Percentiles rank a stretch among this genome's conserved stretches.
phyloP scores from a whole-genome alignment of 75 land plant genomes.

The Chamaecyparis obtusa region DNA sequence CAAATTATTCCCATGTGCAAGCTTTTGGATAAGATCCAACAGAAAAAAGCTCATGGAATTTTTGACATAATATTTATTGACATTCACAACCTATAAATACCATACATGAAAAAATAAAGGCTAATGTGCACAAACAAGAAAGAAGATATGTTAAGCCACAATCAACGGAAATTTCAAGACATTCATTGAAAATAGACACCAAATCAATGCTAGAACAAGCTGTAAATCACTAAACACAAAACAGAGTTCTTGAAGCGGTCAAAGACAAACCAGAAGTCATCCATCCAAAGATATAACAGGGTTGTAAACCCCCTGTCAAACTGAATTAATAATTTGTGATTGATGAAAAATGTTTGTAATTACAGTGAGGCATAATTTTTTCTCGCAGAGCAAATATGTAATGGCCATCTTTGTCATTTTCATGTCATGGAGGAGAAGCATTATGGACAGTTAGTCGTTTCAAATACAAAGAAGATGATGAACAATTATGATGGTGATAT shows the following conservation, averaged over 20 bases:
- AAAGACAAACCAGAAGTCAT: not conserved
- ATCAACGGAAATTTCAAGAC: no score
- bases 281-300: not conserved
- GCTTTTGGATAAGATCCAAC: not conserved
- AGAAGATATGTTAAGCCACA: not conserved
- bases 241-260: not conserved
- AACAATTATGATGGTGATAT: not conserved
- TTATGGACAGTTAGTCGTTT: not conserved
- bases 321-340: not conserved
- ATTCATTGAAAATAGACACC: no score
- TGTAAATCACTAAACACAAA: not conserved
- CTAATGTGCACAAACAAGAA: not conserved
- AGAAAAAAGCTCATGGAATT: not conserved
- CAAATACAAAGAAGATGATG: not conserved
- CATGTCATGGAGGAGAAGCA: conserved; percentile 27
- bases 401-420: conserved; percentile 70
- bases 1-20: no score
- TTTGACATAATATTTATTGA: not conserved
- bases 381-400: conserved; percentile 60
- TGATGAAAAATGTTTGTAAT: conserved; percentile 15
- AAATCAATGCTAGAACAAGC: no score
- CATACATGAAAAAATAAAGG: not conserved
- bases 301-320: not conserved
- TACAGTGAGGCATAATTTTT: conserved; percentile 89
- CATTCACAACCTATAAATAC: not conserved